These are phyloP conservation scores for Candida tibetensis DNA, from an alignment of 805 yeast species.

Conservation along the genomic window DNA sequence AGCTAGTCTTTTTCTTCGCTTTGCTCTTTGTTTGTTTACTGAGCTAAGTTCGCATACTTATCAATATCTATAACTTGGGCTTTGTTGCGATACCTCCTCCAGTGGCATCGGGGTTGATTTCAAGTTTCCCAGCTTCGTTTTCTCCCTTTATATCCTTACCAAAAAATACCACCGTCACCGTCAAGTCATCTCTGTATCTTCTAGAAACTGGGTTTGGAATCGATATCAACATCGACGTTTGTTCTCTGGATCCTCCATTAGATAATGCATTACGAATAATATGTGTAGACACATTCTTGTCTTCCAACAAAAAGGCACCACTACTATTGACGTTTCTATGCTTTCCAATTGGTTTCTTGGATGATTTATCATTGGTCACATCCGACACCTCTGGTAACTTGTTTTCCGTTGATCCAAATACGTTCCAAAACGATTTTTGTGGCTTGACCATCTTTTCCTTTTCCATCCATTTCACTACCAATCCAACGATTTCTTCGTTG, in stretches of 20 bases:
- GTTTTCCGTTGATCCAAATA: constrained; percentile 40
- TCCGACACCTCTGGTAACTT: constrained; percentile 64
- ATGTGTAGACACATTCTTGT: constrained; percentile 88
- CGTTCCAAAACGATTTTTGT: constrained; percentile 45
- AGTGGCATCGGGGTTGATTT: constrained; percentile 56
- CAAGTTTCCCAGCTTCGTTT: constrained; percentile 48
- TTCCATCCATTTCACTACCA: constrained; percentile 93
- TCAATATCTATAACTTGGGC: constrained; percentile 40
- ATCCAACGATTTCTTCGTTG: constrained; percentile 87
- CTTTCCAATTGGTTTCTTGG: constrained; percentile 62
- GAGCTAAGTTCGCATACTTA: too few relatives aligned
- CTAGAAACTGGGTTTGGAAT: constrained; percentile 91
- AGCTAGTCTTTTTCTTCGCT: too few relatives aligned
- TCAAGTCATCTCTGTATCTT: constrained; percentile 90
- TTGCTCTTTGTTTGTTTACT: too few relatives aligned
- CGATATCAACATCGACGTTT: constrained; percentile 81
- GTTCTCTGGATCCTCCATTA: constrained; percentile 82
- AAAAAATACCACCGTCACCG: constrained; percentile 93
- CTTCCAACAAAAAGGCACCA: constrained; percentile 61
- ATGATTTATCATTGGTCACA: constrained; percentile 54
- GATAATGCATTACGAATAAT: constrained; percentile 88
- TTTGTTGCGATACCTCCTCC: constrained; percentile 52
- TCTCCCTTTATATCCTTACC: constrained; percentile 53
- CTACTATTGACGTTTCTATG: constrained; percentile 46
- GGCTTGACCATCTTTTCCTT: constrained; percentile 60